Percentiles rank a stretch among this genome's conserved stretches.
Evolutionary conservation across 495 filamentous ascomycete species (phyloP).

Genomic region (Xylaria bambusicola): DNA sequence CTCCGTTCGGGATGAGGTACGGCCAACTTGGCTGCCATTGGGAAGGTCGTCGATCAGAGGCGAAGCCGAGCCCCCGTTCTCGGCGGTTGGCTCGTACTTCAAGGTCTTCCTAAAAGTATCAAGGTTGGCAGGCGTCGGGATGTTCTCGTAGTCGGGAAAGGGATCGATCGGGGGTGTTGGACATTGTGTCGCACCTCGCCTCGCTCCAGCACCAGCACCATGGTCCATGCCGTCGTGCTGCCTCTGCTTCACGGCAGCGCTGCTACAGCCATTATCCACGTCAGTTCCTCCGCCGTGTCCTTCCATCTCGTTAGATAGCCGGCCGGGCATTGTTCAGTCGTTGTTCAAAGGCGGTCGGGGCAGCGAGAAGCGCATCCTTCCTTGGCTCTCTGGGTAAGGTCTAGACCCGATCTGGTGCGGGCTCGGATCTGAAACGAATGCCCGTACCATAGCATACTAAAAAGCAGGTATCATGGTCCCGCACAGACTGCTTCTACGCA

Average conservation of each 20-base stretch:
- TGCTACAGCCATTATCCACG: not conserved
- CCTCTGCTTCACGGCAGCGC: not conserved
- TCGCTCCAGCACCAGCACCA: not conserved
- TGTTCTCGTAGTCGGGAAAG: constrained; percentile 31
- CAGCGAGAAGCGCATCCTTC: constrained; percentile 10
- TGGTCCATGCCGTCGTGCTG: not conserved
- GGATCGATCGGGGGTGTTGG: constrained; percentile 24
- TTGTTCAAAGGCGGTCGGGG: not conserved
- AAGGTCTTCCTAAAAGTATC: not conserved
- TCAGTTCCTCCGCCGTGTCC: constrained; percentile 3
- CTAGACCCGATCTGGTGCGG: not conserved
- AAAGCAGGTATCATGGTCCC: too few relatives aligned
- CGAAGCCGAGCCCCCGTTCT: not conserved
- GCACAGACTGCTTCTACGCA: too few relatives aligned
- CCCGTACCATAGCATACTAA: not conserved
- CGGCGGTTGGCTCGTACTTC: not conserved
- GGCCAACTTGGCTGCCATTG: not conserved
- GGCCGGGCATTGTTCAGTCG: constrained; percentile 18
- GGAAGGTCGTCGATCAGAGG: not conserved
- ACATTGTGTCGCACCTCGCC: constrained; percentile 10
- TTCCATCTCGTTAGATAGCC: constrained; percentile 13
- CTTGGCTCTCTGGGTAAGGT: not conserved
- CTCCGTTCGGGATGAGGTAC: too few relatives aligned
- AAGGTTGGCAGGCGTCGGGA: constrained; percentile 21
- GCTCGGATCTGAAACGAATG: not conserved